These are phyloP conservation scores for Volutella citrinella DNA, from an alignment of 2,329 filamentous ascomycete species.

Conservation along the genomic window DNA sequence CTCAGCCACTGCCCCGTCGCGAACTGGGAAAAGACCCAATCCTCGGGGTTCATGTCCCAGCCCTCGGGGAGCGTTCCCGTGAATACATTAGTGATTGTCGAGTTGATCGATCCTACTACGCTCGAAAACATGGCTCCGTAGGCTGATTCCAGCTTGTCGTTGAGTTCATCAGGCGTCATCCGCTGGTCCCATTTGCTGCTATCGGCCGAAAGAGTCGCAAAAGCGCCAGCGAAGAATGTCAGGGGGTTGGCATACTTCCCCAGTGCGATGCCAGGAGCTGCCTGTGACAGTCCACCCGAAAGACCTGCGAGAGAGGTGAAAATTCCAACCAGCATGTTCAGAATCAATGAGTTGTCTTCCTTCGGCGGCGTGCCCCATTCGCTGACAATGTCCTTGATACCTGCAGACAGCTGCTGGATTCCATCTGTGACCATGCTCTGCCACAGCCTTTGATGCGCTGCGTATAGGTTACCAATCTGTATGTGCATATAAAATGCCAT, in stretches of 20 bases:
- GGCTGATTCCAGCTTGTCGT: slow-evolving; percentile 2
- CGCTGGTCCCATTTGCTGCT: neutral
- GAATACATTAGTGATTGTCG: too few species aligned
- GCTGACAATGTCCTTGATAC: slow-evolving; percentile 8
- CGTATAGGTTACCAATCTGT: slow-evolving; percentile 9
- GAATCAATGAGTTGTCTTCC: slow-evolving; percentile 6
- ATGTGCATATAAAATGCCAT: slow-evolving; percentile 10
- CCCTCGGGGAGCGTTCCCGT: too few species aligned
- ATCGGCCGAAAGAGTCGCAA: slow-evolving; percentile 2
- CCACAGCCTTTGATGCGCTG: slow-evolving; percentile 8
- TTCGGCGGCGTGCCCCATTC: slow-evolving; percentile 5
- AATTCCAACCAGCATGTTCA: slow-evolving; percentile 14
- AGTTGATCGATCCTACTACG: too few species aligned
- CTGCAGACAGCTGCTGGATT: slow-evolving; percentile 3
- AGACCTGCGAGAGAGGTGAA: slow-evolving; percentile 8
- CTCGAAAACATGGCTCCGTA: slow-evolving; percentile 11
- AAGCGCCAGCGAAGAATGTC: slow-evolving; percentile 5
- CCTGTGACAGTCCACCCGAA: too few species aligned
- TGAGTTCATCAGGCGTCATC: slow-evolving; percentile 4
- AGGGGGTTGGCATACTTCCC: too few species aligned
- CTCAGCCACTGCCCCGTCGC: too few species aligned
- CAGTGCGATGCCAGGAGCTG: too few species aligned
- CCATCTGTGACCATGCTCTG: slow-evolving; percentile 1
- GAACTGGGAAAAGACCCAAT: too few species aligned
- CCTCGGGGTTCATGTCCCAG: too few species aligned